These are phyloP conservation scores for Metarhizium robertsii DNA, from an alignment of 2,329 filamentous ascomycete species.

Conservation along the genomic window DNA sequence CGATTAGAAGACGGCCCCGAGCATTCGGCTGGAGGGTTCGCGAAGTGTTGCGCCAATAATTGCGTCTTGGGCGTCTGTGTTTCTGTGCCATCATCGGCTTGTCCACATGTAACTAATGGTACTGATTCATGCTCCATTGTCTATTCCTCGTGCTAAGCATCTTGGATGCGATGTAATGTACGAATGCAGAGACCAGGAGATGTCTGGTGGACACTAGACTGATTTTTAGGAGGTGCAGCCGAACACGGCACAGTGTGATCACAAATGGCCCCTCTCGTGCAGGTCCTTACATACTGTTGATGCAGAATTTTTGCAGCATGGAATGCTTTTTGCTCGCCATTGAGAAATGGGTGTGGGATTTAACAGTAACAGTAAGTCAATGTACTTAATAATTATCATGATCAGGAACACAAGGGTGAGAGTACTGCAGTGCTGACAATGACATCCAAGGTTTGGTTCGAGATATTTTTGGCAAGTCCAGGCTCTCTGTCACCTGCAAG, in stretches of 20 bases:
- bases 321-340: too few species aligned
- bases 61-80: neutral
- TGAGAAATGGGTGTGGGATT: too few species aligned
- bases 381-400: too few species aligned
- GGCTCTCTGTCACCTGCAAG: neutral
- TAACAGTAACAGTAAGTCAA: too few species aligned
- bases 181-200: neutral
- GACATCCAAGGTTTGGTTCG: too few species aligned
- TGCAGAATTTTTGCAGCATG: too few species aligned
- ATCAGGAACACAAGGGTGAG: too few species aligned
- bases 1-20: neutral
- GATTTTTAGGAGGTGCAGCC: neutral
- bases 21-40: neutral
- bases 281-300: too few species aligned
- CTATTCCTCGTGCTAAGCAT: neutral
- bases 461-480: neutral
- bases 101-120: neutral
- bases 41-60: slow-evolving; percentile 1
- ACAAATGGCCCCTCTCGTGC: neutral
- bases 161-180: neutral
- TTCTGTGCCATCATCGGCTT: neutral
- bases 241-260: neutral
- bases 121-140: neutral
- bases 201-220: neutral
- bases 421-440: too few species aligned